Conservation (phyloP, 768 basidiomycete genomes). For the Chiua virens region DNA sequence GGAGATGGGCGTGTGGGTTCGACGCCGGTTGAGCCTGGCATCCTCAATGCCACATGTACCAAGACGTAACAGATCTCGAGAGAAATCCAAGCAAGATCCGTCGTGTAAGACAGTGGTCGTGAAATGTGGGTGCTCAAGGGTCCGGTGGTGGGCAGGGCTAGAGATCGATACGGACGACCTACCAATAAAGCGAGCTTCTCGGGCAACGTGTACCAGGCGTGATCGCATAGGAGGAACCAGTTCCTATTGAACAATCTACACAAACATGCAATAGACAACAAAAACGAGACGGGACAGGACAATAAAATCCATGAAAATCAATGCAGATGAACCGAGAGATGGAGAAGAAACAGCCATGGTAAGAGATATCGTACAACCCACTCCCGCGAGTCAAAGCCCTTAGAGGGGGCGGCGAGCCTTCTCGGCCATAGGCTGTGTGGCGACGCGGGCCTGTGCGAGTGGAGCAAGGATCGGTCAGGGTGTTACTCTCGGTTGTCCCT, state of each 20-base stretch:
- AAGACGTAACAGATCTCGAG: slow-evolving; percentile 2
- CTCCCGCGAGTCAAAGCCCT: not conserved
- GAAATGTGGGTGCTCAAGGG: too few species aligned
- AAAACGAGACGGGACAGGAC: slow-evolving; percentile 7
- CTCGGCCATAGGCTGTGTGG: slow-evolving; percentile 27
- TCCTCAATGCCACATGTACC: not conserved
- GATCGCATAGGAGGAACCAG: slow-evolving; percentile 18
- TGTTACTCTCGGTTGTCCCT: not conserved
- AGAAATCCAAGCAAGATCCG: not conserved
- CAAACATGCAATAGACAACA: slow-evolving; percentile 11
- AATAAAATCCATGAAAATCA: slow-evolving; percentile 20
- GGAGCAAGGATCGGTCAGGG: slow-evolving; percentile 4
- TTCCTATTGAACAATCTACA: slow-evolving; percentile 21
- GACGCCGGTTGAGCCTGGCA: not conserved
- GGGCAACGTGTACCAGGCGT: not conserved
- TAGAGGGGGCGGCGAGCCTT: slow-evolving; percentile 29
- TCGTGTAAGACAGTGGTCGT: not conserved
- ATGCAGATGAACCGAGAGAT: slow-evolving; percentile 15
- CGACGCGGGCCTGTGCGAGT: slow-evolving; percentile 15
- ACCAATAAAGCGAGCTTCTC: not conserved
- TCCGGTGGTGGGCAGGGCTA: too few species aligned
- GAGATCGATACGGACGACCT: too few species aligned
- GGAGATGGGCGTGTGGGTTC: not conserved
- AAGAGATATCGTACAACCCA: slow-evolving; percentile 2
- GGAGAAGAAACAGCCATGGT: not conserved